phyloP scores from a whole-genome alignment of 73 alveolate genomes.

The Tetrahymena elliotti region DNA sequence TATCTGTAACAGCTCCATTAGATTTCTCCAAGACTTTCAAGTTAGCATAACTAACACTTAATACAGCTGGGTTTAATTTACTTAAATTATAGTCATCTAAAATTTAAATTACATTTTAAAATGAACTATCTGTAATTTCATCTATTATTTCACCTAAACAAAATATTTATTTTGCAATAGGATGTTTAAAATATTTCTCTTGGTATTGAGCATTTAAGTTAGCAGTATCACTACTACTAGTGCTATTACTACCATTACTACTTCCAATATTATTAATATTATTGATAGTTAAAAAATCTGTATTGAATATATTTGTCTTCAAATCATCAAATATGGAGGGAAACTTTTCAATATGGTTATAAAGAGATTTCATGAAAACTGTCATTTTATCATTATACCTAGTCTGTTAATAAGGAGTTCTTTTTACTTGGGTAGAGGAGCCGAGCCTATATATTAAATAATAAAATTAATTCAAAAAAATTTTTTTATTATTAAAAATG shows the following conservation, averaged over 20 bases:
- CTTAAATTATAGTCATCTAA: background rate
- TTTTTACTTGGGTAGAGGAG: background rate
- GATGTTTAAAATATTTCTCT: background rate
- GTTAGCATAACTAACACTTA: background rate
- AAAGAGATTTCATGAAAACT: background rate
- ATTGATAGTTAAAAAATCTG: no score
- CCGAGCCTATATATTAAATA: no score
- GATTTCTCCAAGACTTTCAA: background rate
- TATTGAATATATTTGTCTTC: background rate
- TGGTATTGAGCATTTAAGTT: background rate
- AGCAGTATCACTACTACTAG: no score
- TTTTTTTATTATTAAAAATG: no score
- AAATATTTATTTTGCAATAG: background rate
- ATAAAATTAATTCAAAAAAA: no score
- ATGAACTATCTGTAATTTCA: background rate
- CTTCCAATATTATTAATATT: no score
- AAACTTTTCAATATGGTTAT: background rate
- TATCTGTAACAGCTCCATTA: background rate
- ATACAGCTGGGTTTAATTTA: background rate
- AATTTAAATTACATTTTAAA: background rate
- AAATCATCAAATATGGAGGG: background rate
- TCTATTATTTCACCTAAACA: background rate
- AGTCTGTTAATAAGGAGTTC: background rate
- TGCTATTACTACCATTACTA: no score
- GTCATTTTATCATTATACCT: background rate